Base-by-base conservation (phyloP, 768 basidiomycete species). In the Kwoniella europaea region DNA sequence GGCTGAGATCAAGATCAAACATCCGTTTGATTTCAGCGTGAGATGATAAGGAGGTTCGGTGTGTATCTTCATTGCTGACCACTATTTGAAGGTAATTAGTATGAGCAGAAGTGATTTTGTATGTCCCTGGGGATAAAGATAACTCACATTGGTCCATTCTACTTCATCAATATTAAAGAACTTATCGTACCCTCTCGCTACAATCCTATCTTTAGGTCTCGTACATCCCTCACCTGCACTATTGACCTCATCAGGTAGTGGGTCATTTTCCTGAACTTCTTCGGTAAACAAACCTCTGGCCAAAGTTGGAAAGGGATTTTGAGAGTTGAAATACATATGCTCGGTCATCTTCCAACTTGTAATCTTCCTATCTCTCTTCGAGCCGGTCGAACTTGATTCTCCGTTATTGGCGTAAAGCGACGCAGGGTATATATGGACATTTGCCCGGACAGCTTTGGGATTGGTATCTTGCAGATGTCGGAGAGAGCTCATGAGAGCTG, bases 131-230 rank as follows among this genome's bases (percentile, higher is more conserved):
- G 46, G 12, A 6, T 59, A 27, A 29, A 57, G 54, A 24, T 42
- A 16, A 86, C 92, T 76, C 79, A 96, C 96, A 67, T 90, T 89
- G 0, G 91, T 95, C 94, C 95, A 98, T 2, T 91, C 92, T 4
- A 98, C 93, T 82, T 99, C 97, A 3, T 90, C 92, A 41, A 97
- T 92, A 80, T 97, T 98, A 86, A 98, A 98, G 84, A 99, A 98
- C 85, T 99, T 99, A 86, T 98, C 97, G 81, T 99, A 98, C 0
- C 96, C 97, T 57, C 97, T 86, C 0, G 88, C 91, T 1, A 97
- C 89, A 67, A 99, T 94, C 24, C 84, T 74, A 58, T 85, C 78
- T 55, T 77, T 70, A 1, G 74, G 75, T 29, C 71, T 63, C 9
- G 55, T 68, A 24, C 61, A 59, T 22, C 55, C 63, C 44, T 81